Conservation (phyloP, 2,329 filamentous ascomycete species). For the Colletotrichum abscissum region DNA sequence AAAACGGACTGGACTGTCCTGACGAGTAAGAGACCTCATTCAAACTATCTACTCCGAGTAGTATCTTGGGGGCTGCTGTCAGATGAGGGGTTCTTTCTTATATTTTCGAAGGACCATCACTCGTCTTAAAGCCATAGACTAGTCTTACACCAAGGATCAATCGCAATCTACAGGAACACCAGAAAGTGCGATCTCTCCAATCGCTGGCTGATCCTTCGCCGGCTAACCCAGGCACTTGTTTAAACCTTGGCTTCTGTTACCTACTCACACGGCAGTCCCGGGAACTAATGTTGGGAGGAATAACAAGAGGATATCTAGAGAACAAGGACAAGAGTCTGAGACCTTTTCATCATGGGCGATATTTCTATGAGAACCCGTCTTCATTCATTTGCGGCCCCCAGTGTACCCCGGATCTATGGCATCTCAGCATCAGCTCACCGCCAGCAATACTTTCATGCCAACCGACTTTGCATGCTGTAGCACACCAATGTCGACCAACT, state of each 20-base stretch:
- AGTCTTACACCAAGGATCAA: neutral
- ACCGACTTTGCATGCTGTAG: neutral
- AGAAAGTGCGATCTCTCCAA: neutral
- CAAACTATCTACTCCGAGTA: neutral
- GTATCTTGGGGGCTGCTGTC: no score
- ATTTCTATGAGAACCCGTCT: no score
- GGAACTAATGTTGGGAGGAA: neutral
- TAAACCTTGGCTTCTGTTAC: neutral
- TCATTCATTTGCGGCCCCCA: no score
- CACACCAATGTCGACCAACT: neutral
- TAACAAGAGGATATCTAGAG: neutral
- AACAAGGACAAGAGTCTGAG: no score
- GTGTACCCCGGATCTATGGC: no score
- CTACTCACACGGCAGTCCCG: neutral
- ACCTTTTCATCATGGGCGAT: no score
- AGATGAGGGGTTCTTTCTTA: neutral
- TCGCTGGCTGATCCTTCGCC: neutral
- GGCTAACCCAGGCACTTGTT: neutral
- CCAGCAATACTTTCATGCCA: neutral
- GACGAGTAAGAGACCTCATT: neutral
- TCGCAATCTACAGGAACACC: neutral
- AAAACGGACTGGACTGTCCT: neutral
- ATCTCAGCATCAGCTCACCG: neutral
- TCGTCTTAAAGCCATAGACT: neutral
- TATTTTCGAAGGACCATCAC: neutral